phyloP scores from a whole-genome alignment of 495 filamentous ascomycete genomes.

The Amphirosellinia nigrospora region DNA sequence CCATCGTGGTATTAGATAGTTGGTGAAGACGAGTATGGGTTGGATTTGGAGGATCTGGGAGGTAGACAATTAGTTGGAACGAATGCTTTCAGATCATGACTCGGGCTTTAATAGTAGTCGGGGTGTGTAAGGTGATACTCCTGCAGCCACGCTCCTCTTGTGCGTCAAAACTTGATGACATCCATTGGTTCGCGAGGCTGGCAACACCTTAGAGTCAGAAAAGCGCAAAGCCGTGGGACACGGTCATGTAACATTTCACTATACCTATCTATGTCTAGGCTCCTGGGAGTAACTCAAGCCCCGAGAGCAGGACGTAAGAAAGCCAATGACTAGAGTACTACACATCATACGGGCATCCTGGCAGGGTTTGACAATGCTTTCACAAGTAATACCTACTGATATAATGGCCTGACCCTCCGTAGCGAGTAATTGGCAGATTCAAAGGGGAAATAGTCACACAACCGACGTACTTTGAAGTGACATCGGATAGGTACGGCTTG shows the following conservation, averaged over 20 bases:
- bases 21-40: not conserved
- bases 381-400: slow-evolving; percentile 1
- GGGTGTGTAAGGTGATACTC: not conserved
- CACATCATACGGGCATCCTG: not conserved
- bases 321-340: not conserved
- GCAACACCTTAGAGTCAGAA: not conserved
- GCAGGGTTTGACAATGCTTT: not conserved
- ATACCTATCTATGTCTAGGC: not conserved
- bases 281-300: slow-evolving; percentile 6
- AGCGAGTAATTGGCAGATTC: not conserved
- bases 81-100: slow-evolving; percentile 6
- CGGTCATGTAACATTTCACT: slow-evolving; percentile 15
- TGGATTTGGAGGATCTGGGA: slow-evolving; percentile 11
- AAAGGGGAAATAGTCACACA: slow-evolving; percentile 4
- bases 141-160: slow-evolving; percentile 18
- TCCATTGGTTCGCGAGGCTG: slow-evolving; percentile 6
- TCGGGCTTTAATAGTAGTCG: not conserved
- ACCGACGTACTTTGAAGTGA: not conserved
- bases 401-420: not conserved
- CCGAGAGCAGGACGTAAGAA: not conserved
- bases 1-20: not conserved
- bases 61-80: slow-evolving; percentile 17
- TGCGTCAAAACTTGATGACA: not conserved
- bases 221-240: not conserved
- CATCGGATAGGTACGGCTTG: not conserved